Percentiles rank a stretch among this genome's conserved stretches.
Conservation (phyloP, 2,329 filamentous ascomycete genomes). For the Epichloe gansuensis region DNA sequence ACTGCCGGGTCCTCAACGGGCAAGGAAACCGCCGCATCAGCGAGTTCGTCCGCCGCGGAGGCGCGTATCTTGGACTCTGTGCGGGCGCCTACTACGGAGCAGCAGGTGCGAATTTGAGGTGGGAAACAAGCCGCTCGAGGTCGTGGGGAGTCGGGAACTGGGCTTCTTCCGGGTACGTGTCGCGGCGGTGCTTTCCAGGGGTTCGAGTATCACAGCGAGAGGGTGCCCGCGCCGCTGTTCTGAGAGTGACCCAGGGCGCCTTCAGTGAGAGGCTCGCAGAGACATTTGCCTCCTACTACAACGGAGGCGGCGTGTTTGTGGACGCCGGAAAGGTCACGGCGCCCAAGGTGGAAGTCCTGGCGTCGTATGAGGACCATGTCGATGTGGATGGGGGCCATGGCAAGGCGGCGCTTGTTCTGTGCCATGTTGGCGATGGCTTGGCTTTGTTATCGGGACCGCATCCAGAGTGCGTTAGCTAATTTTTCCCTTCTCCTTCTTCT, state of each 20-base stretch:
- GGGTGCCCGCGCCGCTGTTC: constrained; percentile 60
- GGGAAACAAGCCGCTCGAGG: constrained; percentile 64
- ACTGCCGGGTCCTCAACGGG: constrained; percentile 80
- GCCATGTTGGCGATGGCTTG: constrained; percentile 68
- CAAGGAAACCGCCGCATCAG: constrained; percentile 73
- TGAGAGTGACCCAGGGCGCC: constrained; percentile 50
- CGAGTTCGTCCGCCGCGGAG: constrained; percentile 76
- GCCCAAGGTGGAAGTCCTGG: constrained; percentile 66
- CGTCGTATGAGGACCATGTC: constrained; percentile 62
- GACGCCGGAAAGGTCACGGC: constrained; percentile 52
- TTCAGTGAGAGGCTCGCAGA: constrained; percentile 47
- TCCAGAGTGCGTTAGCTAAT: constrained; percentile 54
- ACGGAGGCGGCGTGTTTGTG: constrained; percentile 89
- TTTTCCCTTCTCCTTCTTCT: not conserved
- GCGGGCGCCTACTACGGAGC: constrained; percentile 84
- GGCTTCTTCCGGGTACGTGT: constrained; percentile 81
- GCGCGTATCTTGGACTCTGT: constrained; percentile 81
- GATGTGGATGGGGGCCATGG: constrained; percentile 64
- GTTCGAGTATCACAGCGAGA: constrained; percentile 84
- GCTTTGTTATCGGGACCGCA: constrained; percentile 78
- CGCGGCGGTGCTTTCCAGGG: constrained; percentile 79
- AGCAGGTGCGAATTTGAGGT: constrained; percentile 83
- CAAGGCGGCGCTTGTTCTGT: constrained; percentile 70
- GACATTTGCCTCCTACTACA: constrained; percentile 71
- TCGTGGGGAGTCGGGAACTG: constrained; percentile 74